Base-by-base conservation (phyloP, 352 stramenopile species). In the Phytophthora palmivora region DNA sequence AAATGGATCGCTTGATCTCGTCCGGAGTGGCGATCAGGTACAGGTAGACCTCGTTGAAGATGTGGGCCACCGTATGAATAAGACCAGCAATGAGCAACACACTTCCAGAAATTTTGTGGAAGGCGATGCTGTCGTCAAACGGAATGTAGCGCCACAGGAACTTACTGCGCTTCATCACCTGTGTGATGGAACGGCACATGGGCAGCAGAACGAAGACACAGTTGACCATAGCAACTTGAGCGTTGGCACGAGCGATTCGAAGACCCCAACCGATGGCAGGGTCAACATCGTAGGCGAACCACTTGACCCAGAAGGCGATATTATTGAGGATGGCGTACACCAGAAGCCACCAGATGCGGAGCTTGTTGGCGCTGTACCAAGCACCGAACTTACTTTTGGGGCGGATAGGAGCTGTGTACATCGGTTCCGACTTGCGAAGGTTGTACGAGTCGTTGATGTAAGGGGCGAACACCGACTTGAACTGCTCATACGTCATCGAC, bases 221-320 rank as follows among this genome's bases (percentile, higher is more conserved):
- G 63, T 93, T 93, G 30, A 95, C 60, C 82, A 93, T 92, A 7
- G 67, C 78, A 10, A 95, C 74, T 55, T 95, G 86, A 4, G 86
- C 84, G 56, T 78, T 89, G 19, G 75, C 84, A 50, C 80, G 78
- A 7, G 86, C 86, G 52, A 95, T 79, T 22, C 84, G 77, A 21
- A 92, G 67, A 18, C 82, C 83, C 74, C 84, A 91, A 28, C 84
- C 82, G 18, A 94, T 80, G 2, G 83, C 86, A 7, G 86, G 84
- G 42, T 94, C 83, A 2, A 92, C 76, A 3, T 89, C 81, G 66
- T 91, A 94, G 15, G 47, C 26, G 15, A 78, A 84, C 68, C 79
- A 91, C 66, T 92, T 94, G 67, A 82, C 14, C 67, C 77, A 88
- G 58, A 92, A 91, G n/a, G 78, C 84, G 10, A 78, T 16, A 33